Base-by-base conservation (phyloP, 495 filamentous ascomycete genomes). In the Penicillium nucicola region DNA sequence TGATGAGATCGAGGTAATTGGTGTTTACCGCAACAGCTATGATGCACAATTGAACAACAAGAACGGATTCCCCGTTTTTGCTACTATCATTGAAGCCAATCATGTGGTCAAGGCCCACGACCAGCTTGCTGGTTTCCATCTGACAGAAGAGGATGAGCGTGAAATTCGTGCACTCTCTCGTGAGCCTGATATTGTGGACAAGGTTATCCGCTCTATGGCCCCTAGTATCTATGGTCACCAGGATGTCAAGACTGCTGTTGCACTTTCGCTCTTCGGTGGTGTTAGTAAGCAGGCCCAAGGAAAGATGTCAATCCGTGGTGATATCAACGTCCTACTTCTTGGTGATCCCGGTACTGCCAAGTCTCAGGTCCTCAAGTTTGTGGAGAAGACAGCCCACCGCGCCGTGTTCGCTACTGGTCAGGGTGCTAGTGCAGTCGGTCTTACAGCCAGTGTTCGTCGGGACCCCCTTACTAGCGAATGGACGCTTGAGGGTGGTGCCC, bases 321-420 rank as follows among this genome's bases (percentile, higher is more conserved):
- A 99, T 68, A 97, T 99, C 78, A 99, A 99, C 69, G 85, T 99
- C 17, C 82, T 99, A 5, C 83, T 99, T 9, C 90, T 97, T 19
- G 95, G 95, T 70, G 95, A 99, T 59, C 95, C 95, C 0, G 95
- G 95, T 67, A 99, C 95, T 7, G 95, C 95, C 58, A 99, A 99
- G 66, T 99, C 95, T 2, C 95, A 99, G 69, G 82, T 99, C 14
- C 83, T 99, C 38, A 97, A 99, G 67, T 99, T 96, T 63, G 87
- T 96, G 37, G 93, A 99, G 67, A 96, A 96, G 69, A 96, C 92
- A 5, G 95, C 95, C 10, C 95, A 97, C 61, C 83, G 95, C 8
- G 95, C 95, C 42, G 95, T 99, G 53, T 99, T 97, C 67, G 95
- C 95, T 30, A 97, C 95, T 1, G 95, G 95, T 62, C 95, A 99